Conservation (phyloP, 208 protist genomes). For the Angomonas deanei region DNA sequence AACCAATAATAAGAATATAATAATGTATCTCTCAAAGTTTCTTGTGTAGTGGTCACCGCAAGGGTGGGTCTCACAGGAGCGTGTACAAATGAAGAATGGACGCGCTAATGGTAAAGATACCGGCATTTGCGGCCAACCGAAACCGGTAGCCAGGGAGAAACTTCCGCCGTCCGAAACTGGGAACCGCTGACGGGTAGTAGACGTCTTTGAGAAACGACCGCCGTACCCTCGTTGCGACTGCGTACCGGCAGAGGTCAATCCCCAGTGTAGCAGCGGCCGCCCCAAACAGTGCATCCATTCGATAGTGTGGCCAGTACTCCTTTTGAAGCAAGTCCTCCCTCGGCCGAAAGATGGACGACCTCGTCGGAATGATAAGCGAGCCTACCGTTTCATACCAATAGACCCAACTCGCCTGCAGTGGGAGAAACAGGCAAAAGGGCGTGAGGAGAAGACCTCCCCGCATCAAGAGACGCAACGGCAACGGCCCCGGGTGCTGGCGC, state of each 20-base stretch:
- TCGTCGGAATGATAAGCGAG: conserved; percentile 61
- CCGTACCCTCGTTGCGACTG: conserved; percentile 18
- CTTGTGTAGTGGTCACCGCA: no score
- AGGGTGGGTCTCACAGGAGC: background rate
- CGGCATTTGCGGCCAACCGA: conserved; percentile 42
- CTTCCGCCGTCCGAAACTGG: conserved; percentile 34
- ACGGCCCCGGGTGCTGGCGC: conserved; percentile 28
- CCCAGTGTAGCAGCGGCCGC: conserved; percentile 44
- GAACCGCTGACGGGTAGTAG: conserved; percentile 34
- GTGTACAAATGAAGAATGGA: background rate
- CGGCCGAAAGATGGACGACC: conserved; percentile 58
- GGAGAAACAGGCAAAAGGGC: conserved; percentile 38
- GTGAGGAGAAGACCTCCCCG: conserved; percentile 25
- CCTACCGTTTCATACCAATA: conserved; percentile 70
- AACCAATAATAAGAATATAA: background rate
- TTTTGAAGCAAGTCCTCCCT: conserved; percentile 40
- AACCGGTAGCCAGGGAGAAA: conserved; percentile 63
- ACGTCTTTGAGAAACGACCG: conserved; percentile 37
- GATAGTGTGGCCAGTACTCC: conserved; percentile 45
- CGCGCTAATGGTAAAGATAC: conserved; percentile 31
- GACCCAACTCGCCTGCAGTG: conserved; percentile 60
- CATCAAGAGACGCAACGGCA: conserved; percentile 28
- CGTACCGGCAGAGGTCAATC: conserved; percentile 43
- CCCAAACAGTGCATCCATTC: conserved; percentile 51
- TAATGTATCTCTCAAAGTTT: no score